Evolutionary conservation across 2,329 filamentous ascomycete species (phyloP).

Genomic region (Fusarium sororula): DNA sequence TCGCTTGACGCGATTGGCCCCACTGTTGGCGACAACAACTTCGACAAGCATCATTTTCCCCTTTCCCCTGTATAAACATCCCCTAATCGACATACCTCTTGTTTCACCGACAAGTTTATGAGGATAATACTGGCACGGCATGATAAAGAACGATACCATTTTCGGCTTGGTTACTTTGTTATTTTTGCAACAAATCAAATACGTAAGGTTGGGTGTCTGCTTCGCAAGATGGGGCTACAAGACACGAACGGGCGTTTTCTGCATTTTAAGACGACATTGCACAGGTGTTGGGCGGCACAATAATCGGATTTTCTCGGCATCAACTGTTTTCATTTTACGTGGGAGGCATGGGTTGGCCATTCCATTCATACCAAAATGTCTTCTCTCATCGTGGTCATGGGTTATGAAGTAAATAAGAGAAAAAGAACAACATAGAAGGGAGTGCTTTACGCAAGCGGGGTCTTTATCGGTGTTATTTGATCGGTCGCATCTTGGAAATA

Average conservation of each 20-base stretch:
- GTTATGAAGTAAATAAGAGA: conserved; percentile 58
- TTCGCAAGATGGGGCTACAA: conserved; percentile 50
- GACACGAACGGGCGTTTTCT: conserved; percentile 56
- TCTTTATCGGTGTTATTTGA: conserved; percentile 48
- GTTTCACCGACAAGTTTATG: conserved; percentile 45
- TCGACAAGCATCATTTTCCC: conserved; percentile 33
- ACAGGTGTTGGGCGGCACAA: conserved; percentile 54
- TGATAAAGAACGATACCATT: conserved; percentile 59
- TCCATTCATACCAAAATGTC: conserved; percentile 44
- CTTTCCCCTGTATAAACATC: conserved; percentile 57
- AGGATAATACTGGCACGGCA: conserved; percentile 52
- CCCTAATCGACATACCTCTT: conserved; percentile 56
- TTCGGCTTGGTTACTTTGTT: conserved; percentile 48
- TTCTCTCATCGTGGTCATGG: conserved; percentile 48
- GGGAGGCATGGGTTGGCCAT: conserved; percentile 39
- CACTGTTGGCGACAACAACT: conserved; percentile 45
- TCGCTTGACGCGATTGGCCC: conserved; percentile 40
- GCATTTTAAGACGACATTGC: conserved; percentile 57
- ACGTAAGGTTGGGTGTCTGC: conserved; percentile 43
- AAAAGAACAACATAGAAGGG: conserved; percentile 58
- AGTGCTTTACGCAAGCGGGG: conserved; percentile 47
- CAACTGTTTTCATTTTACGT: conserved; percentile 47
- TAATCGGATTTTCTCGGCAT: conserved; percentile 41
- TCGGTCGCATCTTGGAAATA: conserved; percentile 49
- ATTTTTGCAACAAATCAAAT: conserved; percentile 43